Conservation (phyloP, 306 rosid species). For the Senna siamea region DNA sequence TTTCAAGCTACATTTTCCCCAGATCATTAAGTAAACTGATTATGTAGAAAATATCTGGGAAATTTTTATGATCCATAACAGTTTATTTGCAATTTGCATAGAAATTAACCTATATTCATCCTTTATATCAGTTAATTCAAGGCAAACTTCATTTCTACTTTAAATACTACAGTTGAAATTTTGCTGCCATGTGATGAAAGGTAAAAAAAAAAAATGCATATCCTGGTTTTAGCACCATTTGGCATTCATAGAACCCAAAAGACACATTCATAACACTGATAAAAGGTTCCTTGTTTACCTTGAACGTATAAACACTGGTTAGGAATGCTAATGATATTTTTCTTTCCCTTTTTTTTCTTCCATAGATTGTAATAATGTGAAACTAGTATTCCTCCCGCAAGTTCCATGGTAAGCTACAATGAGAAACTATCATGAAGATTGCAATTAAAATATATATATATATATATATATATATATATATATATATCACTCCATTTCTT, state of each 20-base stretch:
- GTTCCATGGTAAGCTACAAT: constrained; percentile 17
- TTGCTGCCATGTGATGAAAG: constrained; percentile 22
- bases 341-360: neutral
- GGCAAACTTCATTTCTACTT: constrained; percentile 16
- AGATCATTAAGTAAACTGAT: constrained; percentile 9
- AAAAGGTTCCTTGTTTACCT: neutral
- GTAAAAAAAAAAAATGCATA: neutral
- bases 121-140: constrained; percentile 6
- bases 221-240: neutral
- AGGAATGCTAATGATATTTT: constrained; percentile 23
- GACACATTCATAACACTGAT: constrained; percentile 15
- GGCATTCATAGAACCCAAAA: constrained; percentile 15
- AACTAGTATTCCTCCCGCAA: constrained; percentile 20
- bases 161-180: neutral
- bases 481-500: constrained; percentile 5
- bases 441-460: neutral
- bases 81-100: neutral
- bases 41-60: constrained; percentile 11
- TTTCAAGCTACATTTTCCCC: neutral
- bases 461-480: too few species aligned
- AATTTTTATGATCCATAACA: neutral
- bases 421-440: constrained; percentile 30
- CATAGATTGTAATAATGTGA: neutral
- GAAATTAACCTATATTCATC: neutral
- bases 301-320: constrained; percentile 7